Evolutionary conservation across 2,329 filamentous ascomycete genomes (phyloP).

Genomic region (Passalora sequoiae): DNA sequence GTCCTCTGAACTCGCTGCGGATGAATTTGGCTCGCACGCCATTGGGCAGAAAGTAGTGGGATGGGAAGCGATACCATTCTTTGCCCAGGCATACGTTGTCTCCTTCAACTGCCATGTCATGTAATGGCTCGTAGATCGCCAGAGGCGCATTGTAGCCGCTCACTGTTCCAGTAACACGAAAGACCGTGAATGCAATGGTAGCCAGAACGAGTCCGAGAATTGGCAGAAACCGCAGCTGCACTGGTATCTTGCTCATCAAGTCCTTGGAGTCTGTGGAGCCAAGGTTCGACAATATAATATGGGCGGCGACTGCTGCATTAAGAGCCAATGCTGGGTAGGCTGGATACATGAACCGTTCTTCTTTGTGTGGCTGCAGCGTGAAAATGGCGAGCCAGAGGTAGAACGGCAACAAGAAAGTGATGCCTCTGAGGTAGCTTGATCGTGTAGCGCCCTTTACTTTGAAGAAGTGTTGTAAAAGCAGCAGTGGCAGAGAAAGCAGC

Average conservation of each 20-base stretch:
- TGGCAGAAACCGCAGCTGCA: constrained; percentile 63
- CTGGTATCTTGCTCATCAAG: constrained; percentile 66
- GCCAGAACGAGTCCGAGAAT: constrained; percentile 52
- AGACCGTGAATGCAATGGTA: constrained; percentile 56
- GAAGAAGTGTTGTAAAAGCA: constrained; percentile 65
- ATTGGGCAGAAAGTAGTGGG: constrained; percentile 83
- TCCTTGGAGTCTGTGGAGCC: constrained; percentile 62
- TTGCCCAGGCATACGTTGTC: constrained; percentile 85
- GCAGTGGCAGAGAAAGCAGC: constrained; percentile 66
- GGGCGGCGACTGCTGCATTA: constrained; percentile 78
- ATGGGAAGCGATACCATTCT: constrained; percentile 97
- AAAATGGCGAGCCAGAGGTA: constrained; percentile 95
- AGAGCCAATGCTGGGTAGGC: constrained; percentile 85
- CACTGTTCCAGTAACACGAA: constrained; percentile 71
- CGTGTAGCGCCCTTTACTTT: constrained; percentile 58
- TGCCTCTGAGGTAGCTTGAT: constrained; percentile 65
- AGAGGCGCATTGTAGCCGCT: constrained; percentile 79
- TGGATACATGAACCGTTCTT: constrained; percentile 98
- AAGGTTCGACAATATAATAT: constrained; percentile 71
- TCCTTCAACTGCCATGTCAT: constrained; percentile 54
- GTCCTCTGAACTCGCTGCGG: constrained; percentile 79
- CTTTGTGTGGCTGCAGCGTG: constrained; percentile 88
- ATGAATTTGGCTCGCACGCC: constrained; percentile 82
- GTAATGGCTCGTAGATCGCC: constrained; percentile 63
- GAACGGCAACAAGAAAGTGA: constrained; percentile 78